phyloP scores from a whole-genome alignment of 345 rosid species.

The Noccaea bulbosa region DNA sequence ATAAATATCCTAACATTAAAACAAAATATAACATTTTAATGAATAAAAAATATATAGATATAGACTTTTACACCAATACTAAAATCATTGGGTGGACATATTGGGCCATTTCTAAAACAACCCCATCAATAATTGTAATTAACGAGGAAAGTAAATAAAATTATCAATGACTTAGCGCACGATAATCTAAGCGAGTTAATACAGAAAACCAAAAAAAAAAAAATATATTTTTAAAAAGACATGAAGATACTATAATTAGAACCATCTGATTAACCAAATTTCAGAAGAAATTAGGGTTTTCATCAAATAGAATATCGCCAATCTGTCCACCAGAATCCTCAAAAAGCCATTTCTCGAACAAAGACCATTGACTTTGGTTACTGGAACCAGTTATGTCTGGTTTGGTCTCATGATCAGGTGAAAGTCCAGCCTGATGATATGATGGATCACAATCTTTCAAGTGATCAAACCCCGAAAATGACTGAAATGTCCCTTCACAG shows the following conservation, averaged over 20 bases:
- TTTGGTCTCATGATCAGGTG: constrained; percentile 56
- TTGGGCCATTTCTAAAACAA: background rate
- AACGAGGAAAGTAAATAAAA: constrained; percentile 29
- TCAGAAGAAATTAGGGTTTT: constrained; percentile 50
- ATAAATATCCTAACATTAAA: background rate
- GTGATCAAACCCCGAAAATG: constrained; percentile 53
- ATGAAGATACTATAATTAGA: constrained; percentile 23
- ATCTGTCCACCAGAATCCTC: constrained; percentile 61
- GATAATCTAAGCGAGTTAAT: constrained; percentile 33
- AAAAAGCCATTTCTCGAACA: constrained; percentile 75
- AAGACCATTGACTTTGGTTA: constrained; percentile 51
- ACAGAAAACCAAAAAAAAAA: background rate
- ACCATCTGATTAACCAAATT: constrained; percentile 28
- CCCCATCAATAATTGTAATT: constrained; percentile 12
- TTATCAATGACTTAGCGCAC: constrained; percentile 30
- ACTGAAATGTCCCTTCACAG: constrained; percentile 49
- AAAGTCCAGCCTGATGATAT: constrained; percentile 49
- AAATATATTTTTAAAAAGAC: constrained; percentile 33
- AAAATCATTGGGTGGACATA: constrained; percentile 28
- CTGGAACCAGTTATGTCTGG: constrained; percentile 42
- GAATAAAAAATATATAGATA: constrained; percentile 5
- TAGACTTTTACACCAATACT: constrained; percentile 22
- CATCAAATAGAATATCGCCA: constrained; percentile 55
- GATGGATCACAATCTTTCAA: constrained; percentile 57
- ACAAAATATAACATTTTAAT: constrained; percentile 9